Evolutionary conservation across 306 rosid species (phyloP).

Genomic region (Castanea mollissima): DNA sequence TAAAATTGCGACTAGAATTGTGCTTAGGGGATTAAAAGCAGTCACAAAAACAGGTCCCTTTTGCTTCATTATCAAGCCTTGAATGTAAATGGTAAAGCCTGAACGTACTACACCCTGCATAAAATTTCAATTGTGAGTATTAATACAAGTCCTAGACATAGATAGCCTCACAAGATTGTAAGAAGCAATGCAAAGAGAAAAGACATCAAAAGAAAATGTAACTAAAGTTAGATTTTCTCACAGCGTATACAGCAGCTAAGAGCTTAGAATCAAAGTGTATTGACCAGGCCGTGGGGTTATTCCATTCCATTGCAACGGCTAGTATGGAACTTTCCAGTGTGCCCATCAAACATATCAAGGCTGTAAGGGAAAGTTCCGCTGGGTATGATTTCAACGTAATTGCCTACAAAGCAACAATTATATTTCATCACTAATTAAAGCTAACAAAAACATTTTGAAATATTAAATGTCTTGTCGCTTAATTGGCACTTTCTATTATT

Average conservation of each 20-base stretch:
- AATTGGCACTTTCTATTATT: slow-evolving; percentile 21
- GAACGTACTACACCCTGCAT: slow-evolving; percentile 50
- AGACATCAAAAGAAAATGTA: not conserved
- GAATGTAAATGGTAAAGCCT: slow-evolving; percentile 39
- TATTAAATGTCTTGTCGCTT: slow-evolving; percentile 34
- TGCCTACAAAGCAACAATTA: too few relatives aligned
- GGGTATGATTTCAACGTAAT: too few relatives aligned
- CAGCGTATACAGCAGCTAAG: too few relatives aligned
- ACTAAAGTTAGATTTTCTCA: slow-evolving; percentile 18
- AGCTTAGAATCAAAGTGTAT: too few relatives aligned
- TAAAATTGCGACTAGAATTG: slow-evolving; percentile 48
- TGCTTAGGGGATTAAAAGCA: slow-evolving; percentile 42
- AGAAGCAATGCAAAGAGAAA: not conserved
- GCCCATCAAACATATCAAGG: too few relatives aligned
- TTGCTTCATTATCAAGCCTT: slow-evolving; percentile 41
- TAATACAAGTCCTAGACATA: not conserved
- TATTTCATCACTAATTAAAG: too few relatives aligned
- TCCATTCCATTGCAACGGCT: too few relatives aligned
- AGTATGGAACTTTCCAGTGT: too few relatives aligned
- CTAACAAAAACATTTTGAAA: too few relatives aligned
- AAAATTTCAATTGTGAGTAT: not conserved
- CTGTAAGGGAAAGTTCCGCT: too few relatives aligned
- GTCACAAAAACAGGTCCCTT: slow-evolving; percentile 1
- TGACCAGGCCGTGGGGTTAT: too few relatives aligned
- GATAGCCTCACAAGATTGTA: not conserved